These are phyloP conservation scores for Eucalyptus pauciflora DNA, from an alignment of 345 rosid species.

Conservation along the genomic window DNA sequence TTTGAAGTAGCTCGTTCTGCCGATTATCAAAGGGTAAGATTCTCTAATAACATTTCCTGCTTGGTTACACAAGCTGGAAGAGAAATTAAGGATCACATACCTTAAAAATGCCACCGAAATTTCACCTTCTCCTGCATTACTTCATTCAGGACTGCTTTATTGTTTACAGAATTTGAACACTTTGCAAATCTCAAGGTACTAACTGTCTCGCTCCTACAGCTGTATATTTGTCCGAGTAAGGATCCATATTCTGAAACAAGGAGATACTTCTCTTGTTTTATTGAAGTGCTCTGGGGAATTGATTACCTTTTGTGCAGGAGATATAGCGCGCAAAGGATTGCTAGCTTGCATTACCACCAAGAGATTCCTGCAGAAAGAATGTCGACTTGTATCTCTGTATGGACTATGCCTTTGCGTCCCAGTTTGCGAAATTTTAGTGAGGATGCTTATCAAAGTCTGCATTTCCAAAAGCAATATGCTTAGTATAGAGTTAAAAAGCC, in stretches of 20 bases:
- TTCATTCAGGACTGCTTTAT: slow-evolving; percentile 89
- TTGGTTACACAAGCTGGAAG: background rate
- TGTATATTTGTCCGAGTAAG: slow-evolving; percentile 14
- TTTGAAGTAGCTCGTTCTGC: slow-evolving; percentile 79
- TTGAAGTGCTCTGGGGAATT: background rate
- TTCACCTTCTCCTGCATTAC: slow-evolving; percentile 89
- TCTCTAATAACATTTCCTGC: background rate
- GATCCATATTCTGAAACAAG: background rate
- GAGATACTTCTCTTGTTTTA: background rate
- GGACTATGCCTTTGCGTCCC: slow-evolving; percentile 98
- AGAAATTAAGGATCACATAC: slow-evolving; percentile 47
- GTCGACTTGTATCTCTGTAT: slow-evolving; percentile 93
- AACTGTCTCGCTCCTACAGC: slow-evolving; percentile 86
- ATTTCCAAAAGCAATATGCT: background rate
- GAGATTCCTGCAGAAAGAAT: slow-evolving; percentile 91
- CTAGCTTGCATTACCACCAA: slow-evolving; percentile 96
- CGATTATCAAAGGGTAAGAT: background rate
- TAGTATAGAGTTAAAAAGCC: background rate
- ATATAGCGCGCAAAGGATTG: slow-evolving; percentile 82
- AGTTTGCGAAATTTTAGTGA: slow-evolving; percentile 83
- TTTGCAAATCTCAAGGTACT: slow-evolving; percentile 93
- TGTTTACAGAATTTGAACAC: slow-evolving; percentile 87
- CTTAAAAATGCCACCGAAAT: slow-evolving; percentile 46
- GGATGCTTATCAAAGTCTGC: slow-evolving; percentile 95
- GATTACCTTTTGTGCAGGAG: slow-evolving; percentile 63